Percentiles rank a stretch among this genome's conserved stretches.
These are phyloP conservation scores for Neopestalotiopsis sp. DNA, from an alignment of 2,329 filamentous ascomycete genomes.

Conservation along the genomic window DNA sequence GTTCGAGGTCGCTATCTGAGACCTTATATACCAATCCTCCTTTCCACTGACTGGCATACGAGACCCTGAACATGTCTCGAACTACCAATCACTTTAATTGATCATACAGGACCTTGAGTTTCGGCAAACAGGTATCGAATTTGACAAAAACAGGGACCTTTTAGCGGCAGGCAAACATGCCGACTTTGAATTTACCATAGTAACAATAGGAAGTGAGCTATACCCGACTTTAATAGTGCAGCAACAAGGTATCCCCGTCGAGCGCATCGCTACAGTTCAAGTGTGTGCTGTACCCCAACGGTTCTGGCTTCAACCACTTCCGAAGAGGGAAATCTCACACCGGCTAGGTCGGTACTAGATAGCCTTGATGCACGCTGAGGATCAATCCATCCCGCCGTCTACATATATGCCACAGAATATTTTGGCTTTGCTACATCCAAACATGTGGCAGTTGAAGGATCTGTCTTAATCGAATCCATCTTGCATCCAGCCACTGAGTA, in stretches of 20 bases:
- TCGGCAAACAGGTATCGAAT: background rate
- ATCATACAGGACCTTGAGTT: background rate
- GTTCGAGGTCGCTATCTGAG: background rate
- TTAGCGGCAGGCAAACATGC: background rate
- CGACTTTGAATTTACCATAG: background rate
- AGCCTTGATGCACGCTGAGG: background rate
- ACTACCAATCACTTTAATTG: background rate
- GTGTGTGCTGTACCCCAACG: conserved; percentile 2
- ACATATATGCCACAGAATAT: background rate
- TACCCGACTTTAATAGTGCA: background rate
- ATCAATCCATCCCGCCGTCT: background rate
- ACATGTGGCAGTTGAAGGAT: background rate
- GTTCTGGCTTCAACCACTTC: conserved; percentile 9
- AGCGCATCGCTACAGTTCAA: conserved; percentile 7
- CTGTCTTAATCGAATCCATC: background rate
- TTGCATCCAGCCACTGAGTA: too few relatives aligned
- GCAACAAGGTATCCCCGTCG: conserved; percentile 19
- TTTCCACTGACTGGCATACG: background rate
- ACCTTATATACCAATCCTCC: background rate
- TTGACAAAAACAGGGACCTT: background rate
- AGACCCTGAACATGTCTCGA: background rate
- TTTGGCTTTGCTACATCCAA: background rate
- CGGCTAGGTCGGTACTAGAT: background rate
- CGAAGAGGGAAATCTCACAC: conserved; percentile 8
- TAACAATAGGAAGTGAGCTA: background rate